Evolutionary conservation across 495 filamentous ascomycete genomes (phyloP).

Genomic region (Talaromyces borbonicus): DNA sequence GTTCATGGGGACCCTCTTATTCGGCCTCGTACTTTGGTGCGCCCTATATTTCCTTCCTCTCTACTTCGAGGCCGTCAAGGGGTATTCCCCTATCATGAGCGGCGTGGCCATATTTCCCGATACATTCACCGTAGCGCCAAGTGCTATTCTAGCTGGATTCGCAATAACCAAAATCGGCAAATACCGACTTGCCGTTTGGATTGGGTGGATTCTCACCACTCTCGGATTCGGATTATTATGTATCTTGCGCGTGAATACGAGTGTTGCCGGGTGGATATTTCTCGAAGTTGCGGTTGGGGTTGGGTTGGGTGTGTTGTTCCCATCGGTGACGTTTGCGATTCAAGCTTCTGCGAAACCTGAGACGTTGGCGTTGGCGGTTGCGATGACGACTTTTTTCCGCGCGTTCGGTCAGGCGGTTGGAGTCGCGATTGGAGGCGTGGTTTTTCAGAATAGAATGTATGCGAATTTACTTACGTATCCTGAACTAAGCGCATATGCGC

Average conservation of each 20-base stretch:
- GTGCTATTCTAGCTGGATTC: slow-evolving; percentile 39
- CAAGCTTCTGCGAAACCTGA: slow-evolving; percentile 37
- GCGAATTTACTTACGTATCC: slow-evolving; percentile 32
- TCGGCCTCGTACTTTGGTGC: slow-evolving; percentile 41
- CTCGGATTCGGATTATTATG: slow-evolving; percentile 37
- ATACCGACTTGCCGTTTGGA: slow-evolving; percentile 43
- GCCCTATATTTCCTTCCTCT: slow-evolving; percentile 39
- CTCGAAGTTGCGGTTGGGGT: slow-evolving; percentile 37
- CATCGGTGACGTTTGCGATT: slow-evolving; percentile 34
- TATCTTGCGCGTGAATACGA: slow-evolving; percentile 34
- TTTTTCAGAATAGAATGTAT: slow-evolving; percentile 53
- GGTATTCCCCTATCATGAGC: slow-evolving; percentile 34
- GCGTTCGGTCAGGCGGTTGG: slow-evolving; percentile 45
- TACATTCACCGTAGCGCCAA: slow-evolving; percentile 42
- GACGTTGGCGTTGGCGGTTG: slow-evolving; percentile 38
- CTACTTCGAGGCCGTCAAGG: slow-evolving; percentile 45
- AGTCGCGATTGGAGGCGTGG: slow-evolving; percentile 45
- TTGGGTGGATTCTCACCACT: slow-evolving; percentile 41
- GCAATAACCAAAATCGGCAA: slow-evolving; percentile 33
- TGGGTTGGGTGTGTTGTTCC: slow-evolving; percentile 41
- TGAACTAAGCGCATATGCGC: slow-evolving; percentile 33
- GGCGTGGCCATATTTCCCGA: slow-evolving; percentile 38
- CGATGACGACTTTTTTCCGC: slow-evolving; percentile 49
- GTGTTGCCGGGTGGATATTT: slow-evolving; percentile 34
- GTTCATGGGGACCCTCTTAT: slow-evolving; percentile 33